Evolutionary conservation across 176 grass and related monocot species (phyloP), one percentile per base, ranked within the genome.

Genomic region (Avena eriantha): DNA sequence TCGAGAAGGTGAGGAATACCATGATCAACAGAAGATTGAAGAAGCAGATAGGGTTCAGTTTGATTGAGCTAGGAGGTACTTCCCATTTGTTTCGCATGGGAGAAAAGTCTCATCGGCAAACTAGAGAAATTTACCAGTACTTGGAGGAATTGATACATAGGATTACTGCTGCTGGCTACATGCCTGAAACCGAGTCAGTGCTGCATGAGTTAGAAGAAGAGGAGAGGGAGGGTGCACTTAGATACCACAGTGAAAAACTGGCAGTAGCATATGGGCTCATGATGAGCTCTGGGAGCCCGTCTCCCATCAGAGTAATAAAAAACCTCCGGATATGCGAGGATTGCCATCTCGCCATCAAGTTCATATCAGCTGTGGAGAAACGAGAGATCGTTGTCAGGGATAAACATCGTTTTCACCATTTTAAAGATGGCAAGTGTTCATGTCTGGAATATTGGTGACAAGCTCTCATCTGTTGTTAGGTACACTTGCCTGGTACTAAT

Each of bases 121-220:
- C 86, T 82, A 64, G 23, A 19, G 93, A 90, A 57, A 90, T 95
- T 78, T 90, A 89, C 57, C 84, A 53, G 1, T 95, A 90, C 65
- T 79, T 95, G 86, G 88, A 92, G 41, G 77, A 87, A 82, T 46
- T 90, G 72, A 80, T 92, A 36, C n/a, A 76, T 46, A 92, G 55
- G 76, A 92, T 95, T 66, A 92, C 51, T 31, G 84, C 77, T 75
- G 80, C 48, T 82, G 90, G 90, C 17, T 92, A 90, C 19, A 78
- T 85, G 73, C 83, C 90, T 74, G 83, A 92, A 90, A 95, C 88
- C 70, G 80, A 90, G 41, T 86, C 83, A 0, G 80, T 92, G 19
- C 51, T 95, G 71, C 93, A 95, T 85, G 90, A 95, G 22, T 85
- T 95, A 84, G 90, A 95, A 71, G 93, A 90, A 73, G 93, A 95